Conservation (phyloP, 177 flowering plant genomes). For the Tripterygium wilfordii region DNA sequence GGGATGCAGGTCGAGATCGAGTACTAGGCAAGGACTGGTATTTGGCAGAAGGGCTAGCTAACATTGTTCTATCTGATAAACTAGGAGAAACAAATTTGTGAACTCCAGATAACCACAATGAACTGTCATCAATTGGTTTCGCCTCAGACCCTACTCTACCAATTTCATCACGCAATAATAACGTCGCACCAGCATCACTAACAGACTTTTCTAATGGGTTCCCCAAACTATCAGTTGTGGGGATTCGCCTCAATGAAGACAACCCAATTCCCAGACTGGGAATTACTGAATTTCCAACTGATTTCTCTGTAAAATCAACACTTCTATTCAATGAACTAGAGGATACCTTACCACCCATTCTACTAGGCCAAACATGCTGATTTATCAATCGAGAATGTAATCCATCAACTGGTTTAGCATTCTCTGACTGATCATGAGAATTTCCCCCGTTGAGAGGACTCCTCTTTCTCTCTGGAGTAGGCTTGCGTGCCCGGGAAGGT, state of each 20-base stretch:
- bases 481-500: conserved; percentile 36
- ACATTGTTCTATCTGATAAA: conserved; percentile 35
- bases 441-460: conserved; percentile 81
- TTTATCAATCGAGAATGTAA: conserved; percentile 48
- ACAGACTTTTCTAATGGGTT: conserved; percentile 43
- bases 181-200: conserved; percentile 39
- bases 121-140: conserved; percentile 28
- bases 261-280: no score
- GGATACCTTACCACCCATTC: conserved; percentile 53
- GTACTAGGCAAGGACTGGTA: conserved; percentile 48
- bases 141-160: conserved; percentile 24
- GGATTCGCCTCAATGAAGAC: conserved; percentile 47
- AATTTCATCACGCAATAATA: conserved; percentile 27
- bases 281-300: no score
- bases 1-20: conserved; percentile 55
- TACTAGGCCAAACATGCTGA: conserved; percentile 82
- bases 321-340: conserved; percentile 37
- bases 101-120: conserved; percentile 14
- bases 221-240: conserved; percentile 24
- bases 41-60: conserved; percentile 28
- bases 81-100: conserved; percentile 20
- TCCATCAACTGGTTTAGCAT: conserved; percentile 72
- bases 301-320: conserved; percentile 49
- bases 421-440: conserved; percentile 67
- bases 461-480: conserved; percentile 82